Evolutionary conservation across 2,329 filamentous ascomycete genomes (phyloP).

Genomic region (Mycosphaerella arachidis): DNA sequence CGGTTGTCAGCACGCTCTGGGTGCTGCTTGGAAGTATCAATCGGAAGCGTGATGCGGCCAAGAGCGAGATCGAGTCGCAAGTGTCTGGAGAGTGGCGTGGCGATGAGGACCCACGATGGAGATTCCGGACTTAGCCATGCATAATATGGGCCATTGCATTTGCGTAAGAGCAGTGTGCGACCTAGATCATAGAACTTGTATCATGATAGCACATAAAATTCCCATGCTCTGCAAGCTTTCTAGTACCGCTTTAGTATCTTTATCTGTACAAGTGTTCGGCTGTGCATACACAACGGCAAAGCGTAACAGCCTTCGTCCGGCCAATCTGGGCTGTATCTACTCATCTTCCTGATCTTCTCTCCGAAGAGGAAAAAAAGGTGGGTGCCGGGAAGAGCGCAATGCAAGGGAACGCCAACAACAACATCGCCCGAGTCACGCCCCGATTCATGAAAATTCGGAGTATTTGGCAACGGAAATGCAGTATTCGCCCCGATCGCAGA

Average conservation of each 20-base stretch:
- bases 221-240: no score
- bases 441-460: slow-evolving; percentile 34
- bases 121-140: slow-evolving; percentile 43
- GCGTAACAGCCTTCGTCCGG: background rate
- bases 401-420: slow-evolving; percentile 30
- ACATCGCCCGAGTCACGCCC: slow-evolving; percentile 31
- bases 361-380: slow-evolving; percentile 26
- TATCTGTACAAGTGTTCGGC: no score
- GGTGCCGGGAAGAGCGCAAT: slow-evolving; percentile 27
- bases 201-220: background rate
- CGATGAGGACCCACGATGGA: slow-evolving; percentile 61
- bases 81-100: slow-evolving; percentile 54
- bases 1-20: slow-evolving; percentile 52
- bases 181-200: background rate
- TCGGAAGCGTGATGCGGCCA: slow-evolving; percentile 43
- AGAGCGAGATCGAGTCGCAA: slow-evolving; percentile 46
- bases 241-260: no score
- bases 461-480: slow-evolving; percentile 32
- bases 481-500: slow-evolving; percentile 36
- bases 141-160: no score
- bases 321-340: slow-evolving; percentile 14
- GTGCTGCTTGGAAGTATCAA: slow-evolving; percentile 57
- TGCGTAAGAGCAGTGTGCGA: background rate
- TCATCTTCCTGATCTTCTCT: slow-evolving; percentile 20
- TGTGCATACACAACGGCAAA: no score